Percentiles rank a stretch among this genome's conserved stretches.
Conservation (phyloP, 192 early-diverging fungal genomes). For the Umbelopsis vinacea region DNA sequence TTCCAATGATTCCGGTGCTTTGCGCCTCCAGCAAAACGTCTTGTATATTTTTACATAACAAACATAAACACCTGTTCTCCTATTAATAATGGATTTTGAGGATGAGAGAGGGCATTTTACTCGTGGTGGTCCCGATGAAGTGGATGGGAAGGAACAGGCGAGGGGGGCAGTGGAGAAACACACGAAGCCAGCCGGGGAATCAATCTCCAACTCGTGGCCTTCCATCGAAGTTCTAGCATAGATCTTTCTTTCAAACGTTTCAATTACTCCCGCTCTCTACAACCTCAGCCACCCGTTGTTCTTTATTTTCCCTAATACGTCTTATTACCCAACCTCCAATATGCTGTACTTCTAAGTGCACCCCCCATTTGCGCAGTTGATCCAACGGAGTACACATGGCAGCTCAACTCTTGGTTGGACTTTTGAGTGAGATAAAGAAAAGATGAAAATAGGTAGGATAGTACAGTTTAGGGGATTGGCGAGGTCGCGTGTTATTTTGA, state of each 20-base stretch:
- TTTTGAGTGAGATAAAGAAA: neutral
- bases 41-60: too few species aligned
- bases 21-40: neutral
- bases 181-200: neutral
- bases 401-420: neutral
- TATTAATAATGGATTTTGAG: too few species aligned
- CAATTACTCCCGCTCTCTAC: neutral
- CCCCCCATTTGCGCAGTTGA: constrained; percentile 9
- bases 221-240: neutral
- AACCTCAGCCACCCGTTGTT: constrained; percentile 8
- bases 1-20: constrained; percentile 16
- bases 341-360: neutral
- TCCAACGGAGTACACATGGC: too few species aligned
- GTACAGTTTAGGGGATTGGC: neutral
- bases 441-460: neutral
- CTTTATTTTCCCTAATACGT: constrained; percentile 24
- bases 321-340: neutral
- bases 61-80: neutral
- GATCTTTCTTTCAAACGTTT: neutral
- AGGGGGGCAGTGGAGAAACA: neutral
- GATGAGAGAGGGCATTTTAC: too few species aligned
- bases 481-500: constrained; percentile 18
- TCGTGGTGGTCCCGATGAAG: neutral
- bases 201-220: too few species aligned
- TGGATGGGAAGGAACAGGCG: neutral